Evolutionary conservation across 1,284 basidiomycete species (phyloP).

Genomic region (Malassezia furfur): DNA sequence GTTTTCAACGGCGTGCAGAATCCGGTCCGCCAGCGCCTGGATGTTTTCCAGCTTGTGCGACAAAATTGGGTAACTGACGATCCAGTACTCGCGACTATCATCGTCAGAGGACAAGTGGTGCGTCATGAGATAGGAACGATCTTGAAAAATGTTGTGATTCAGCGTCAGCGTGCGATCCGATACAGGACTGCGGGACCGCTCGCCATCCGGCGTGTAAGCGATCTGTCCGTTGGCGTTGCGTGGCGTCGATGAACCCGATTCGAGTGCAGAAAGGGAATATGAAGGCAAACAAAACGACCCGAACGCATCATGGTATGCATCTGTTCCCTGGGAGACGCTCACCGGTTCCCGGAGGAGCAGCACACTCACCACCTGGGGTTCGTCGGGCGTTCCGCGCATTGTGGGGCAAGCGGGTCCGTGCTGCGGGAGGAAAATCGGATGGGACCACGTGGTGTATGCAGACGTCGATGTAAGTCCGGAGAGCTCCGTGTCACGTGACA

Average conservation of each 20-base stretch:
- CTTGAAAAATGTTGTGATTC: slow-evolving; percentile 9
- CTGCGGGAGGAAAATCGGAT: not conserved
- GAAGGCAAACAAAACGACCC: slow-evolving; percentile 44
- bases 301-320: slow-evolving; percentile 45
- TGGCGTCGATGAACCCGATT: slow-evolving; percentile 38
- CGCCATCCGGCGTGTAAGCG: not conserved
- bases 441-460: not conserved
- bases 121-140: slow-evolving; percentile 33
- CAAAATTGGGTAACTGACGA: slow-evolving; percentile 35
- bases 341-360: slow-evolving; percentile 41
- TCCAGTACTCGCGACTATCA: slow-evolving; percentile 30
- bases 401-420: slow-evolving; percentile 5
- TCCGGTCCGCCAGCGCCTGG: slow-evolving; percentile 21
- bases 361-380: slow-evolving; percentile 20
- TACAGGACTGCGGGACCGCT: not conserved
- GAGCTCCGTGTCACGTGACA: too few species aligned
- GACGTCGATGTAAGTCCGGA: too few species aligned
- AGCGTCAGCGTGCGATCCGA: not conserved
- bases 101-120: slow-evolving; percentile 30
- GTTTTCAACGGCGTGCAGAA: slow-evolving; percentile 7
- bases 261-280: slow-evolving; percentile 37
- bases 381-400: not conserved
- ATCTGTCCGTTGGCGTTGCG: slow-evolving; percentile 14
- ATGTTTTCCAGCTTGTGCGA: slow-evolving; percentile 24
- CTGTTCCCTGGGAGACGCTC: slow-evolving; percentile 38